Conservation (phyloP, 225 moss, liverwort and hornwort species). For the Polytrichum commune region DNA sequence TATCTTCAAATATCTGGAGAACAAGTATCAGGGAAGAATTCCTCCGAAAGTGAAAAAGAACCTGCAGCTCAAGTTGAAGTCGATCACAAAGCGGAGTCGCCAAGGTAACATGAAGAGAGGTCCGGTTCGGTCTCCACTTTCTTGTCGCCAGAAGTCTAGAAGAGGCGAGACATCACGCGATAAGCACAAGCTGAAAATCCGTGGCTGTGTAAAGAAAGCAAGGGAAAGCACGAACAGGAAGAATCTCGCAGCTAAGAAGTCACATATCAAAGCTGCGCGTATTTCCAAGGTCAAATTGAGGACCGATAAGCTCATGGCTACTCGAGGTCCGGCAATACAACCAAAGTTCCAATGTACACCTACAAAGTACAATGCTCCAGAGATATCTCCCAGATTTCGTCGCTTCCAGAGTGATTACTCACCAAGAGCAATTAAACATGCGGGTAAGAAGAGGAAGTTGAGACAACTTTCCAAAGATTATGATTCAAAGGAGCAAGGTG, state of each 20-base stretch:
- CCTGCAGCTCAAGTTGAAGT: constrained; percentile 28
- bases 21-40: constrained; percentile 36
- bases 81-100: constrained; percentile 18
- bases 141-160: too few relatives aligned
- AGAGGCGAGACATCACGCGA: too few relatives aligned
- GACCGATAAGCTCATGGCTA: background rate
- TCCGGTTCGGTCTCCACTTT: background rate
- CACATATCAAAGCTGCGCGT: background rate
- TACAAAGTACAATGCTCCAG: background rate
- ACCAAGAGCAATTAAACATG: too few relatives aligned
- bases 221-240: too few relatives aligned
- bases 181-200: too few relatives aligned
- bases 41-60: constrained; percentile 31
- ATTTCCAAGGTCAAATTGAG: background rate
- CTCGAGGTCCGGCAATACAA: background rate
- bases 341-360: constrained; percentile 2
- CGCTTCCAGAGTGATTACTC: background rate
- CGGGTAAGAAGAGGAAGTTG: background rate
- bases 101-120: background rate
- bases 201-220: too few relatives aligned
- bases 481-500: background rate
- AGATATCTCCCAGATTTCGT: background rate
- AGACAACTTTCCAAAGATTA: background rate
- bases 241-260: background rate
- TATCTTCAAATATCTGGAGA: constrained; percentile 46